Conservation (phyloP, 2,329 filamentous ascomycete species). For the Microdochium paspali region DNA sequence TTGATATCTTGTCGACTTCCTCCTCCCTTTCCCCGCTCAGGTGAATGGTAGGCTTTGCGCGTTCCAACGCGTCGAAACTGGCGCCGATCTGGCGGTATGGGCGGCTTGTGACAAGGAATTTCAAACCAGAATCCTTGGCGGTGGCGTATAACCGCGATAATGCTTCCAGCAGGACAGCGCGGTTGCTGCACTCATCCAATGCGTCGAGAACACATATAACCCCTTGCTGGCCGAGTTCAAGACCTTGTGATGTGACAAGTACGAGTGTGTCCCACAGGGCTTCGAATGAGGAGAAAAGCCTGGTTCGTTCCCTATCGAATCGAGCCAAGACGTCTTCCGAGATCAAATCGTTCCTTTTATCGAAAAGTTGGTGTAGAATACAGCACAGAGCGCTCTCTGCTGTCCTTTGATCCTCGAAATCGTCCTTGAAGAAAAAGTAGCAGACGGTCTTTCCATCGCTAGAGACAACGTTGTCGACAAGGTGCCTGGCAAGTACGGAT, state of each 20-base stretch:
- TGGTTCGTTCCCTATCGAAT: constrained; percentile 8
- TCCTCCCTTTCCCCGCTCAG: constrained; percentile 17
- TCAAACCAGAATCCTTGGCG: constrained; percentile 13
- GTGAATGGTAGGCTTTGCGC: constrained; percentile 15
- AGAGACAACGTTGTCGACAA: constrained; percentile 20
- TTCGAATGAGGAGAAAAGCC: constrained; percentile 10
- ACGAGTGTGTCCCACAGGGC: constrained; percentile 22
- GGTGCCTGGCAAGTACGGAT: constrained; percentile 26
- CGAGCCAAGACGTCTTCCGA: constrained; percentile 9
- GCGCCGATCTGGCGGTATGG: constrained; percentile 18
- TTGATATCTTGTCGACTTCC: constrained; percentile 15
- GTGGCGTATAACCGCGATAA: constrained; percentile 15
- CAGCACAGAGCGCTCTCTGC: constrained; percentile 19
- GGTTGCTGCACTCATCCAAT: constrained; percentile 27
- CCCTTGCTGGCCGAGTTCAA: constrained; percentile 8
- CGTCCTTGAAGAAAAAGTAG: constrained; percentile 37
- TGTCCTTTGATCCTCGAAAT: constrained; percentile 22
- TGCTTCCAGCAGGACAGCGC: constrained; percentile 10
- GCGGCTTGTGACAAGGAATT: constrained; percentile 28
- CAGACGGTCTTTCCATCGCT: constrained; percentile 2
- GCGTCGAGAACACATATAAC: constrained; percentile 28
- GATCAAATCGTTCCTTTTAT: constrained; percentile 10
- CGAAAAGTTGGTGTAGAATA: constrained; percentile 28
- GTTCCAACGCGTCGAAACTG: constrained; percentile 11
- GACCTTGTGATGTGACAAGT: too few relatives aligned